Evolutionary conservation across 495 filamentous ascomycete genomes (phyloP).

Genomic region (Neurospora sp.): DNA sequence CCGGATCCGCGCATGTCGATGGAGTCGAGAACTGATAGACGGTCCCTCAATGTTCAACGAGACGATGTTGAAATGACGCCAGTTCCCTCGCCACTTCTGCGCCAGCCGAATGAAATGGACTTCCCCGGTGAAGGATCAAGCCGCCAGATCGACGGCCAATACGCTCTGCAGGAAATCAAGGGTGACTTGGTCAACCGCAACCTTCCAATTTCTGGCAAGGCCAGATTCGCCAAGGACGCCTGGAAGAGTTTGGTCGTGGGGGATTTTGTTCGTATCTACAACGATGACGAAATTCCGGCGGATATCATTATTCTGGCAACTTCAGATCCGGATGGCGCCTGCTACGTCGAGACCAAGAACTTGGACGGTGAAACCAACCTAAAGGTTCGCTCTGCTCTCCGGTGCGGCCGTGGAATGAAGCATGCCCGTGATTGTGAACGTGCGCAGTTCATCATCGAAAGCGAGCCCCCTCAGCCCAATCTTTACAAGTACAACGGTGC

Average conservation of each 20-base stretch:
- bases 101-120: conserved; percentile 15
- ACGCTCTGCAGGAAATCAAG: conserved; percentile 25
- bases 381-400: conserved; percentile 86
- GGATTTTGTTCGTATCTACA: conserved; percentile 94
- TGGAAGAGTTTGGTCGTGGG: conserved; percentile 97
- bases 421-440: conserved; percentile 89
- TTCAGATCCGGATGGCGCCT: conserved; percentile 87
- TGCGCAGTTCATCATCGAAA: conserved; percentile 79
- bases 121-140: conserved; percentile 14
- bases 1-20: conserved; percentile 55
- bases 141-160: conserved; percentile 29
- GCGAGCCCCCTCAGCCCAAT: conserved; percentile 85
- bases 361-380: conserved; percentile 97
- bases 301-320: conserved; percentile 95
- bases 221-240: conserved; percentile 79
- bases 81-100: conserved; percentile 69
- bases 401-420: conserved; percentile 71
- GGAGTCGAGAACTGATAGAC: conserved; percentile 54
- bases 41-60: conserved; percentile 42
- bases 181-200: conserved; percentile 41
- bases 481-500: conserved; percentile 88
- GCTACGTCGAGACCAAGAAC: conserved; percentile 97
- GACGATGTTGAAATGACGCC: conserved; percentile 89
- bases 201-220: conserved; percentile 28
- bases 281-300: conserved; percentile 89